Base-by-base conservation (phyloP, 805 yeast species). In the Cyberlindnera saturnus region DNA sequence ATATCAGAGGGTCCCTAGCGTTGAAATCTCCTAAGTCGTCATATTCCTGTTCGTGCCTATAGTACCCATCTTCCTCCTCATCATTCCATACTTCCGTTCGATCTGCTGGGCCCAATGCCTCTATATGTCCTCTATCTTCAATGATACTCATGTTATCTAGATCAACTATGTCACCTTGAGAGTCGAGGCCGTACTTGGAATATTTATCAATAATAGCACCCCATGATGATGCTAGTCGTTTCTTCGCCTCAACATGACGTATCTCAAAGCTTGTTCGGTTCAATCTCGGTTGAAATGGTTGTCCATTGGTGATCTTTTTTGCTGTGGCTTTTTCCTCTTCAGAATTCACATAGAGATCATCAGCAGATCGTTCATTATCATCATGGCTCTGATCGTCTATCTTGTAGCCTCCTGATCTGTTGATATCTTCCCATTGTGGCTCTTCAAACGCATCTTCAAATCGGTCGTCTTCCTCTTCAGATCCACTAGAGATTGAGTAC, bases 111-210 rank as follows among this genome's bases (percentile, higher is more conserved):
- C 36, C 34, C 10, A 53, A 15, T 9, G 33, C 28, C 15, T 41
- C 37, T 29, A 57, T 34, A 43, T 57, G 62, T 0, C 62, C 62
- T 1, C 40, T 46, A 29, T 57, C 42, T 14, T 44, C 44, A 13
- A 50, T 52, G 13, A 57, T 57, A 2, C 38, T 37, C 46, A 57
- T 49, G 4, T 44, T 46, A 6, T 38, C 39, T 17, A 57, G 26
- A 35, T 57, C 49, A 6, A 69, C 57, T 6, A 67, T 51, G 46
- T 69, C 73, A 13, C 70, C 68, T 37, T 63, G 66, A 15, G 59
- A 51, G 13, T 50, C 52, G 30, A 56, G 49, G 18, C 57, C 65
- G 32, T 49, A 51, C 13, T 49, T 50, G 18, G 60, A 51, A 47
- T 65, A 68, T 45, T 56, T 55, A 20, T 47, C 56, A 30, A 63